Evolutionary conservation across 202 grass and related monocot genomes (phyloP), one percentile per base, ranked within the genome.

Genomic region (Sporobolus alterniflorus): DNA sequence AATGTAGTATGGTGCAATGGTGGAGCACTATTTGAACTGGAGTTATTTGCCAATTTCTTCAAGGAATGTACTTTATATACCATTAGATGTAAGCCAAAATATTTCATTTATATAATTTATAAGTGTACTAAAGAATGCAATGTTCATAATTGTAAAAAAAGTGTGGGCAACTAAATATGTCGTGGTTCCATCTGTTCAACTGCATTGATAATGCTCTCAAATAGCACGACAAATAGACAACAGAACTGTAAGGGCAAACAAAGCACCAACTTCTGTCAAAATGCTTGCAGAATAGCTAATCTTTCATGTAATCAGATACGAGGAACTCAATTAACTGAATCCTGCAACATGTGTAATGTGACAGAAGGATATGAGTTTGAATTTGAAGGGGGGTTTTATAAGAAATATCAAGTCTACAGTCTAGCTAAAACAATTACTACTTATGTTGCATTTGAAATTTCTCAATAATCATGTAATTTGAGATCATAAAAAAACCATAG

Each of bases 261-360:
- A 84, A 74, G 30, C 69, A 90, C 91, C 69, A 76, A 98, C 92
- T 90, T 76, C 66, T 87, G 67, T 95, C 91, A 78, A 95, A 92
- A 77, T 89, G 79, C 71, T 90, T 79, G 2, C 28, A 39, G 32
- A 72, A 90, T 65, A 95, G 72, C 96, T 91, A 98, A 42, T 36
- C 84, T 75, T 87, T 90, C 59, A 93, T 41, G 77, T 89, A 87
- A 73, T 95, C 91, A 30, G 83, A 80, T 86, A 93, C 83, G 26
- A 98, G 82, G 83, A 98, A 93, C 74, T 95, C 91, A 1, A 93
- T 85, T 85, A 98, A 87, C 69, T 98, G 90, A 85, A 98, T 92
- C 96, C 93, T 95, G 93, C 61, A 83, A 80, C 78, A 64, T 31
- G 5, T 31, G 29, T 18, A 2, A 26, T 59, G 13, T 11, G 29